A percentile compares a stretch with the other conserved stretches of the same genome.
phyloP scores from a whole-genome alignment of 75 land plant species.

The Azolla pinnata region DNA sequence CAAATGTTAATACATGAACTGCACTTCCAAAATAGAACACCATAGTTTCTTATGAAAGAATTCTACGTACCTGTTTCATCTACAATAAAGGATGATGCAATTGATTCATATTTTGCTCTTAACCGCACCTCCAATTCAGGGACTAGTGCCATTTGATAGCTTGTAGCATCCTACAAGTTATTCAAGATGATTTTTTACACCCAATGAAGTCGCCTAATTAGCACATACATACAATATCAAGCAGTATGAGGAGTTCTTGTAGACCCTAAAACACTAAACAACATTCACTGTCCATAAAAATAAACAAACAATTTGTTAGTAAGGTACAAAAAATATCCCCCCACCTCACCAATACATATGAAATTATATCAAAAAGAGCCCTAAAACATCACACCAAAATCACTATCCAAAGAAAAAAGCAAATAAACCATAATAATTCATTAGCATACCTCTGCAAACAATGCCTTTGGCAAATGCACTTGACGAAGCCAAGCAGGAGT shows the following conservation, averaged over 20 bases:
- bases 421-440: no score
- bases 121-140: slow-evolving; percentile 73
- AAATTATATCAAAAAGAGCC: no score
- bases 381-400: no score
- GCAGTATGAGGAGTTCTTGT: background rate
- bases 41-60: background rate
- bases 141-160: slow-evolving; percentile 60
- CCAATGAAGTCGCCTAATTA: background rate
- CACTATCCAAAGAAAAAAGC: no score
- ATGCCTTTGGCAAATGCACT: slow-evolving; percentile 48
- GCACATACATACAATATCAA: background rate
- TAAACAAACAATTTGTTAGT: no score
- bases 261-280: background rate
- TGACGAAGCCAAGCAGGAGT: slow-evolving; percentile 77
- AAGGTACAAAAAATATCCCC: no score
- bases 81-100: slow-evolving; percentile 54
- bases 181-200: background rate
- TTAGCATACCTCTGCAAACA: slow-evolving; percentile 49
- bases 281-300: no score
- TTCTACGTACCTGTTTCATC: slow-evolving; percentile 55
- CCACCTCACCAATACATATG: no score
- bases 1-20: no score
- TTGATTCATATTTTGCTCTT: slow-evolving; percentile 60
- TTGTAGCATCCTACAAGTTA: slow-evolving; percentile 63
- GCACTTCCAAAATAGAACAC: background rate